Evolutionary conservation across 2,329 filamentous ascomycete species (phyloP).

Genomic region (Aspergillus awamori): DNA sequence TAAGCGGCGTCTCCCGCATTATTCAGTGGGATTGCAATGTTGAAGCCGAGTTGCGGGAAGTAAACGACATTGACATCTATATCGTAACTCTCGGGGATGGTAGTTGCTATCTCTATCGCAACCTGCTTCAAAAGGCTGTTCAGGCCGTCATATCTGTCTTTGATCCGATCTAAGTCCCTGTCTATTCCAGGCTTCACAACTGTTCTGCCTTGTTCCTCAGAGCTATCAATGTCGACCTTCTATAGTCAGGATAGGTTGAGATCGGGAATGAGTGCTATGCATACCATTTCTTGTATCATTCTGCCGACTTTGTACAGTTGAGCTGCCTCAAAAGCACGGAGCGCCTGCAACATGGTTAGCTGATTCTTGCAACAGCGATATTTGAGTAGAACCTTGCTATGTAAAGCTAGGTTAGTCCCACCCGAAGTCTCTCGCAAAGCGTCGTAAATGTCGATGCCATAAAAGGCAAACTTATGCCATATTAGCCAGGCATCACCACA

Average conservation of each 20-base stretch:
- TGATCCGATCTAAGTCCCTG: constrained; percentile 73
- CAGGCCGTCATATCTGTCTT: constrained; percentile 75
- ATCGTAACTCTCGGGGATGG: constrained; percentile 61
- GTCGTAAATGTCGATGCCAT: constrained; percentile 70
- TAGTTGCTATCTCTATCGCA: constrained; percentile 63
- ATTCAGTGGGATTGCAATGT: constrained; percentile 72
- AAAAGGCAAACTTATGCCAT: constrained; percentile 65
- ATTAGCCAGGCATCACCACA: neutral
- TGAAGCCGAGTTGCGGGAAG: constrained; percentile 87
- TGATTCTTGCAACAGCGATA: neutral
- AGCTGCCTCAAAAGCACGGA: constrained; percentile 60
- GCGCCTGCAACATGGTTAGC: constrained; percentile 48
- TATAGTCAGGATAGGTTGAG: constrained; percentile 15
- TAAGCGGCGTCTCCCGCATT: constrained; percentile 64
- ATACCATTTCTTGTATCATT: constrained; percentile 67
- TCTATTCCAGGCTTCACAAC: constrained; percentile 75
- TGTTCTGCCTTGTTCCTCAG: constrained; percentile 69
- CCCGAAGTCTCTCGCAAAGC: constrained; percentile 61
- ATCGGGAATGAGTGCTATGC: neutral
- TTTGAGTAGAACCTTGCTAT: constrained; percentile 52
- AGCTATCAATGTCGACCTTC: constrained; percentile 76
- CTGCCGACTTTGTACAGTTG: constrained; percentile 68
- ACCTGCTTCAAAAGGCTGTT: constrained; percentile 71
- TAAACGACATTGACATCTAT: constrained; percentile 76
- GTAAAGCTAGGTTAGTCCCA: constrained; percentile 55